phyloP scores from a whole-genome alignment of 495 filamentous ascomycete genomes.

The Neurospora cerealis region DNA sequence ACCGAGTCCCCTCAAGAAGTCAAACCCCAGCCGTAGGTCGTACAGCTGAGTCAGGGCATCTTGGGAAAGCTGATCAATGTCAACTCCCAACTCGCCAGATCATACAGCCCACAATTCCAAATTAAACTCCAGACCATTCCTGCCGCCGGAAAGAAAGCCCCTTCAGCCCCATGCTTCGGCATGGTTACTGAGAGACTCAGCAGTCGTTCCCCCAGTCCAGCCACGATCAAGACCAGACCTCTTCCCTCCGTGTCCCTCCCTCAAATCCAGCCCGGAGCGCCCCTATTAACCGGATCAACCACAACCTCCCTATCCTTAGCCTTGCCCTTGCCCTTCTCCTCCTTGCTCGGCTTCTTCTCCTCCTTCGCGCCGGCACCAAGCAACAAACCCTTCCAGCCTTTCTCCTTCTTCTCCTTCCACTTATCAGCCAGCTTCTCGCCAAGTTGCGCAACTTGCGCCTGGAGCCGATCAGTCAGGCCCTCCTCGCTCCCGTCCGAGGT shows the following conservation, averaged over 20 bases:
- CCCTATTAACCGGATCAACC: not conserved
- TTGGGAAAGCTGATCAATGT: not conserved
- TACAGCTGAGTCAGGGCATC: not conserved
- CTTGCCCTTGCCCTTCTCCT: not conserved
- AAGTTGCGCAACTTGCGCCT: not conserved
- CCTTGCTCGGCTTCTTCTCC: not conserved
- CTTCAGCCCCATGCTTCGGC: not conserved
- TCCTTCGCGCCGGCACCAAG: not conserved
- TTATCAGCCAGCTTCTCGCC: not conserved
- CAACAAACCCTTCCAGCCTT: not conserved
- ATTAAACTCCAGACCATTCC: too few relatives aligned
- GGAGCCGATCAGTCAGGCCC: not conserved
- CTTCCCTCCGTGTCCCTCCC: too few relatives aligned
- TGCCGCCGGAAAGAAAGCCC: not conserved
- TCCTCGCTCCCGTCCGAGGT: not conserved
- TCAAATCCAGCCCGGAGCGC: not conserved
- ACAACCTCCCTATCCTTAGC: not conserved
- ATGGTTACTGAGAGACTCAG: not conserved
- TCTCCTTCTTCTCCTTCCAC: not conserved
- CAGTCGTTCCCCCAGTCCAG: too few relatives aligned
- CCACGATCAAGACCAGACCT: not conserved
- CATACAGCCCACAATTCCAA: not conserved
- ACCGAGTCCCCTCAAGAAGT: not conserved
- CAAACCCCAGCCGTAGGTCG: not conserved
- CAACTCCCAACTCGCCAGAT: not conserved